phyloP scores from a whole-genome alignment of 1,139 yeast genomes.

The Debaryomyces subglobosus region DNA sequence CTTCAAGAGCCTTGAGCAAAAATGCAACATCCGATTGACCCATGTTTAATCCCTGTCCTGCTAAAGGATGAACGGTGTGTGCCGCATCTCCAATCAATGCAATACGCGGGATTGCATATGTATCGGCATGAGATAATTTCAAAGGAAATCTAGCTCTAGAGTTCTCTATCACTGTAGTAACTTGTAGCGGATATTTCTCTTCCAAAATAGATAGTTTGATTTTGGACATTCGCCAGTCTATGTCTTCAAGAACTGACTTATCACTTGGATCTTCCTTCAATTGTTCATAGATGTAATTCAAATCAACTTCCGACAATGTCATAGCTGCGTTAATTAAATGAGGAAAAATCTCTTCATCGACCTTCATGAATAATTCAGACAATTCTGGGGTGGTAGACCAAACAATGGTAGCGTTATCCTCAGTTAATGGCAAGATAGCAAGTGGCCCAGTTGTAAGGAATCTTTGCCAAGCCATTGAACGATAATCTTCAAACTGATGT shows the following conservation, averaged over 20 bases:
- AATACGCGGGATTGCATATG: conserved; percentile 78
- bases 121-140: conserved; percentile 86
- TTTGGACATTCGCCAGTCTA: conserved; percentile 69
- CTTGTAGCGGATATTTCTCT: conserved; percentile 67
- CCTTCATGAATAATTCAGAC: conserved; percentile 61
- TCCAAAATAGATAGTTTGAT: conserved; percentile 48
- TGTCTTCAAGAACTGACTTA: conserved; percentile 59
- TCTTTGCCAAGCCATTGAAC: conserved; percentile 88
- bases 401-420: conserved; percentile 82
- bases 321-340: conserved; percentile 84
- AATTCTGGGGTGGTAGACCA: conserved; percentile 89
- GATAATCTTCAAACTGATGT: conserved; percentile 69
- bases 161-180: conserved; percentile 56
- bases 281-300: conserved; percentile 39
- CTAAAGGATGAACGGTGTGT: conserved; percentile 95
- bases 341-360: conserved; percentile 65
- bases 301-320: conserved; percentile 57
- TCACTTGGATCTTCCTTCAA: conserved; percentile 43
- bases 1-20: conserved; percentile 68
- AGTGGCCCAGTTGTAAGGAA: conserved; percentile 91
- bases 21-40: conserved; percentile 93
- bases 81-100: conserved; percentile 98
- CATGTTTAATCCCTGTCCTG: conserved; percentile 98
- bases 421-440: conserved; percentile 87
- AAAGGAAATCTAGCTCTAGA: conserved; percentile 90